A percentile compares a stretch with the other conserved stretches of the same genome.
phyloP scores from a whole-genome alignment of 495 filamentous ascomycete species.

The Podospora anserina region DNA sequence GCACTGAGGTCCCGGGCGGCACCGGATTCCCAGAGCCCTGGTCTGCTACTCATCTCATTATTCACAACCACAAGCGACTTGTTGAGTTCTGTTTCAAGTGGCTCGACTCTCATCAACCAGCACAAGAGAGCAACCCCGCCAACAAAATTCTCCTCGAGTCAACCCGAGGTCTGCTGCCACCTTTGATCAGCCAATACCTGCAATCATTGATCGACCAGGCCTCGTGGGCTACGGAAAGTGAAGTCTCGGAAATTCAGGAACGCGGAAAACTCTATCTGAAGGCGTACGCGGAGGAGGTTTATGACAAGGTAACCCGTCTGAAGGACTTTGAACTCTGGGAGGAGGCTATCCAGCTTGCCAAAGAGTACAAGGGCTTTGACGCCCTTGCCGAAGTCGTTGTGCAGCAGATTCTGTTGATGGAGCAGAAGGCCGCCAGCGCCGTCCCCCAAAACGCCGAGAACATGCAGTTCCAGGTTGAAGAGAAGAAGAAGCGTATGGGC shows the following conservation, averaged over 20 bases:
- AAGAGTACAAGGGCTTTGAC: conserved; percentile 66
- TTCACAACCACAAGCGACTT: conserved; percentile 53
- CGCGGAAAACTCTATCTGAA: conserved; percentile 38
- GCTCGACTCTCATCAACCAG: conserved; percentile 25
- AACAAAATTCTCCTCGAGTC: conserved; percentile 29
- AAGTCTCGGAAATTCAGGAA: conserved; percentile 32
- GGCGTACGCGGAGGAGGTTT: conserved; percentile 38
- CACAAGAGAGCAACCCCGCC: conserved; percentile 8
- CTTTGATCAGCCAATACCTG: conserved; percentile 46
- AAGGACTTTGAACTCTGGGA: conserved; percentile 65
- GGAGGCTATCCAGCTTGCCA: conserved; percentile 67
- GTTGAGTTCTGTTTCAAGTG: conserved; percentile 47
- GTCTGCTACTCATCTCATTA: conserved; percentile 66
- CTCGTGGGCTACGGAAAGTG: conserved; percentile 38
- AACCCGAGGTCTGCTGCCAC: conserved; percentile 40
- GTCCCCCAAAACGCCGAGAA: conserved; percentile 23
- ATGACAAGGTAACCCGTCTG: conserved; percentile 48
- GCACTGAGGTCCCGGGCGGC: conserved; percentile 62
- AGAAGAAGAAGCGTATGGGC: conserved; percentile 43
- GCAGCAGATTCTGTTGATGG: conserved; percentile 38
- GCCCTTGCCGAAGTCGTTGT: conserved; percentile 62
- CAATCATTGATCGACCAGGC: conserved; percentile 42
- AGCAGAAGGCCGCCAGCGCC: conserved; percentile 24
- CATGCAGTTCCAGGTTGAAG: conserved; percentile 28
- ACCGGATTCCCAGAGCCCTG: conserved; percentile 71